A percentile compares a stretch with the other conserved stretches of the same genome.
Conservation (phyloP, 208 protist species). For the Crithidia bombi region DNA sequence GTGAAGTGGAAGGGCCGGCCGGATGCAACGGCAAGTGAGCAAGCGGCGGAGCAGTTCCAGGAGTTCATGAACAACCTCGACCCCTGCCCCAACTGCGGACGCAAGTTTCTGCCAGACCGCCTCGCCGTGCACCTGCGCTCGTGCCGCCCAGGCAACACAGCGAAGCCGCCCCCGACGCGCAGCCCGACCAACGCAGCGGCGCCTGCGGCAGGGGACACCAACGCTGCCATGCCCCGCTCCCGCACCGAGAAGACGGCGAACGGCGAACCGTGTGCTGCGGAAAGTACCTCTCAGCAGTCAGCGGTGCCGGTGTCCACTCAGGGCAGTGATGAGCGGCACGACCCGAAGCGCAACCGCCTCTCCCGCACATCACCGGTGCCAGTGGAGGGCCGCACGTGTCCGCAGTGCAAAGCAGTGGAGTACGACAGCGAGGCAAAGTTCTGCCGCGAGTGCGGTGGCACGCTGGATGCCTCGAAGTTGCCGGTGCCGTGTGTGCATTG, state of each 20-base stretch:
- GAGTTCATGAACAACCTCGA: constrained; percentile 90
- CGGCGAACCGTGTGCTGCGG: neutral
- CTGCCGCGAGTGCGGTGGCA: constrained; percentile 78
- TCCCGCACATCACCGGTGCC: constrained; percentile 40
- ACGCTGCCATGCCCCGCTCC: neutral
- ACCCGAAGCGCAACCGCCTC: constrained; percentile 59
- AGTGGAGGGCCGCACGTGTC: constrained; percentile 52
- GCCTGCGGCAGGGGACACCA: neutral
- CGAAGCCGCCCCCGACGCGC: constrained; percentile 37
- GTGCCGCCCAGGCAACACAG: constrained; percentile 78
- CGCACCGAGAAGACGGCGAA: neutral
- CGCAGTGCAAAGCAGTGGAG: constrained; percentile 71
- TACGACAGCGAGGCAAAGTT: constrained; percentile 81
- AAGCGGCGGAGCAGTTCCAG: constrained; percentile 86
- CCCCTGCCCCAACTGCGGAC: constrained; percentile 88
- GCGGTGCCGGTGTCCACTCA: neutral
- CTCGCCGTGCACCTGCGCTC: constrained; percentile 90
- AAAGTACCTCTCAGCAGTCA: neutral
- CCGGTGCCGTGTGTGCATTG: constrained; percentile 64
- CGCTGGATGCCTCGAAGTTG: constrained; percentile 34
- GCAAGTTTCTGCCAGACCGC: constrained; percentile 89
- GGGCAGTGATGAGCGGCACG: constrained; percentile 17
- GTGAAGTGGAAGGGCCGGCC: constrained; percentile 60
- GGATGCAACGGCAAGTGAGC: constrained; percentile 46
- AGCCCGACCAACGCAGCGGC: neutral